Conservation (phyloP, 768 basidiomycete species). For the Serendipita vermifera region DNA sequence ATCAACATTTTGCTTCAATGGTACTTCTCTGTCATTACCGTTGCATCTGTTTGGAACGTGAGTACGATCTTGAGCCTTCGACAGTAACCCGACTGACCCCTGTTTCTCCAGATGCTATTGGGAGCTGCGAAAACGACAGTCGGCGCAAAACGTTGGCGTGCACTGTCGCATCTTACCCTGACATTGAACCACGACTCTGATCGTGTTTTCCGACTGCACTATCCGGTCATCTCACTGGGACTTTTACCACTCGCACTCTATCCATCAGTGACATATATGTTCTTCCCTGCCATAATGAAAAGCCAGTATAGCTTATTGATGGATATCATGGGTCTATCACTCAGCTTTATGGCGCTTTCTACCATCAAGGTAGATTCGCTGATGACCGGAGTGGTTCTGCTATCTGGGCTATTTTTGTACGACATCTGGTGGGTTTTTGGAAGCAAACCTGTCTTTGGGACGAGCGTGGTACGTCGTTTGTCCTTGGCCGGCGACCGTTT, state of each 20-base stretch:
- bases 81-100: constrained; percentile 16
- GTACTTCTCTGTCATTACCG: constrained; percentile 57
- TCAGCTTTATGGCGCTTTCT: constrained; percentile 66
- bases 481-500: background rate
- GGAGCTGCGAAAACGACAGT: constrained; percentile 22
- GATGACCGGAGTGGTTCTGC: constrained; percentile 66
- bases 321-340: constrained; percentile 59
- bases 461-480: constrained; percentile 49
- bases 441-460: constrained; percentile 42
- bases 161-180: constrained; percentile 16
- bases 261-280: constrained; percentile 53
- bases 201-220: constrained; percentile 2
- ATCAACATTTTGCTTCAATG: constrained; percentile 20
- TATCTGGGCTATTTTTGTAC: constrained; percentile 80
- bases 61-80: constrained; percentile 14
- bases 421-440: constrained; percentile 81
- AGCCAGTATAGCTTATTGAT: constrained; percentile 59
- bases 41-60: constrained; percentile 24
- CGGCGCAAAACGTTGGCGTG: constrained; percentile 19
- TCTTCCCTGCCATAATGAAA: constrained; percentile 23
- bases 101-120: constrained; percentile 21
- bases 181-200: constrained; percentile 13
- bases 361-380: constrained; percentile 82
- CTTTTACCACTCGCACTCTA: constrained; percentile 46
- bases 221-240: constrained; percentile 12